These are phyloP conservation scores for Phaeosphaeria sp. DNA, from an alignment of 2,329 filamentous ascomycete species.

Conservation along the genomic window DNA sequence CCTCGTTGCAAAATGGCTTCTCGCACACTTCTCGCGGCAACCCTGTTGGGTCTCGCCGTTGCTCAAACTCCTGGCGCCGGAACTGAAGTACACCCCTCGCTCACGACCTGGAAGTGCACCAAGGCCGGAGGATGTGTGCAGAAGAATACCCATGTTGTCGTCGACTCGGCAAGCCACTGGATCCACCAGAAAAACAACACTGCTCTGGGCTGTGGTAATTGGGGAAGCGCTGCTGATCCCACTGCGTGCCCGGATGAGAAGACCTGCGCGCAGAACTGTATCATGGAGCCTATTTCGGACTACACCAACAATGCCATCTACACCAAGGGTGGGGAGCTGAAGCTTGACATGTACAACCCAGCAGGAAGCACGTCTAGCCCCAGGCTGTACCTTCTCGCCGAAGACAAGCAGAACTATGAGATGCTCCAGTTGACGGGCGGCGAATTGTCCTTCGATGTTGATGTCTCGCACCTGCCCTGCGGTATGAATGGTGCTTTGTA, in stretches of 20 bases:
- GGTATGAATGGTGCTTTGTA: constrained; percentile 52
- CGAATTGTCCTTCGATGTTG: constrained; percentile 76
- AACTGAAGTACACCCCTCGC: constrained; percentile 58
- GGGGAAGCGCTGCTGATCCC: constrained; percentile 44
- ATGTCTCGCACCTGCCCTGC: constrained; percentile 56
- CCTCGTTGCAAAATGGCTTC: constrained; percentile 28
- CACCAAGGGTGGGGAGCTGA: constrained; percentile 56
- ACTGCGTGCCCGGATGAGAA: constrained; percentile 57
- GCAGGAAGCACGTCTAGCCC: constrained; percentile 51
- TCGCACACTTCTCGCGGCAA: constrained; percentile 30
- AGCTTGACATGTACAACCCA: constrained; percentile 51
- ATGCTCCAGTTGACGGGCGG: constrained; percentile 69
- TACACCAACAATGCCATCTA: constrained; percentile 63
- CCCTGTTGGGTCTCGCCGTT: constrained; percentile 33
- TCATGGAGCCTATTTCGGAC: constrained; percentile 61
- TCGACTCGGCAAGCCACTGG: constrained; percentile 56
- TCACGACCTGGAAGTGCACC: constrained; percentile 62
- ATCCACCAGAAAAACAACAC: constrained; percentile 51
- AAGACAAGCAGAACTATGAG: constrained; percentile 66
- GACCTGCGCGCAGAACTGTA: constrained; percentile 63
- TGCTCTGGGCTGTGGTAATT: constrained; percentile 41
- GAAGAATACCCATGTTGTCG: constrained; percentile 57
- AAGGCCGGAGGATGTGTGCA: constrained; percentile 56
- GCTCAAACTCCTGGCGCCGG: constrained; percentile 41
- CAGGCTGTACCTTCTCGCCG: constrained; percentile 69